phyloP scores from a whole-genome alignment of 2,329 filamentous ascomycete genomes.

The Hortaea werneckii region DNA sequence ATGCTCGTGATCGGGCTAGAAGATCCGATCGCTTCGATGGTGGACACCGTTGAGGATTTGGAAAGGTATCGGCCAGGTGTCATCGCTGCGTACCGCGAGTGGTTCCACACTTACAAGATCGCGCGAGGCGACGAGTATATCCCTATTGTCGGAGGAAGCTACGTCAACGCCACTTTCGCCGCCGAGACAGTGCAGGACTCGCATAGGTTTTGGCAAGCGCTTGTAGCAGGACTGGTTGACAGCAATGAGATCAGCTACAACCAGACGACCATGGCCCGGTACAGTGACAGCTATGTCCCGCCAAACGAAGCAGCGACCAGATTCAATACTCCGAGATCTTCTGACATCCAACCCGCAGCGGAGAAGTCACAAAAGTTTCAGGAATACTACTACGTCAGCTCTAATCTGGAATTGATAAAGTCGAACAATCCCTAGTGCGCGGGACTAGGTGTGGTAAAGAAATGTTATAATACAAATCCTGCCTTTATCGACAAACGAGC shows the following conservation, averaged over 20 bases:
- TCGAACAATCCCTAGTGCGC: not conserved
- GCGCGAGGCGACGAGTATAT: constrained; percentile 28
- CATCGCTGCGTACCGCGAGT: constrained; percentile 27
- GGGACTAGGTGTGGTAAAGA: not conserved
- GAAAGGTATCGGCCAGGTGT: constrained; percentile 32
- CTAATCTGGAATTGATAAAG: constrained; percentile 8
- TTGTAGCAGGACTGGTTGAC: constrained; percentile 29
- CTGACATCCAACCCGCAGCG: constrained; percentile 1
- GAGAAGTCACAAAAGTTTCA: constrained; percentile 2
- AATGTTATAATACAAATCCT: too few relatives aligned
- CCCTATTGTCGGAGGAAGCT: constrained; percentile 29
- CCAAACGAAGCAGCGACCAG: constrained; percentile 1
- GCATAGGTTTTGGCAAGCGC: constrained; percentile 31
- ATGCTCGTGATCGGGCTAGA: constrained; percentile 20
- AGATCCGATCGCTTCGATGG: constrained; percentile 27
- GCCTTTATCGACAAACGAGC: too few relatives aligned
- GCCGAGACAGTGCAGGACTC: constrained; percentile 26
- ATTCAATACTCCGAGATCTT: constrained; percentile 2
- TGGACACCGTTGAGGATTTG: constrained; percentile 28
- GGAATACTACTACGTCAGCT: constrained; percentile 5
- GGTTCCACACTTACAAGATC: constrained; percentile 36
- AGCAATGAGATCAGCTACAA: constrained; percentile 32
- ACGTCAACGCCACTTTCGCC: constrained; percentile 28
- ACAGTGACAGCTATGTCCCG: constrained; percentile 3
- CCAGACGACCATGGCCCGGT: constrained; percentile 24